A percentile compares a stretch with the other conserved stretches of the same genome.
These are phyloP conservation scores for Cyclotella baltica DNA, from an alignment of 108 stramenopile species.

Conservation along the genomic window DNA sequence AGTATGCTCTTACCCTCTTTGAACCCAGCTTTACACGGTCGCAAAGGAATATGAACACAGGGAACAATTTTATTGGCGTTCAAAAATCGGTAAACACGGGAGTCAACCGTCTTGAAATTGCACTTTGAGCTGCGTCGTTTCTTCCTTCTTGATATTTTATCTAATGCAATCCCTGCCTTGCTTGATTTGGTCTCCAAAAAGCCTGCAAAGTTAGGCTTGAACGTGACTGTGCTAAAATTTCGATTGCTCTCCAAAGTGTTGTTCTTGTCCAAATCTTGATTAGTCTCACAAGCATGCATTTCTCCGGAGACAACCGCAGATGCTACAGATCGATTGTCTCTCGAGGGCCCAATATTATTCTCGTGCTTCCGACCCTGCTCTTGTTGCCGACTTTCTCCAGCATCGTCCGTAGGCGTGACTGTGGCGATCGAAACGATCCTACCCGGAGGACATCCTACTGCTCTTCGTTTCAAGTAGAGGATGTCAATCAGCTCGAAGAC, in stretches of 20 bases:
- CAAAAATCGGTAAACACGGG: slow-evolving; percentile 31
- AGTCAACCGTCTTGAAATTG: neutral
- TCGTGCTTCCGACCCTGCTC: neutral
- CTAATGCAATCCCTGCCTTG: neutral
- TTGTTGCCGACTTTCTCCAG: too few species aligned
- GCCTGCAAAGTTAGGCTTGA: neutral
- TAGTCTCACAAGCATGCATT: slow-evolving; percentile 11
- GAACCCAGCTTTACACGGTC: neutral
- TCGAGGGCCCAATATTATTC: neutral
- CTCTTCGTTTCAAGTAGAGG: slow-evolving; percentile 69
- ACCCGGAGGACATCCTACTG: neutral
- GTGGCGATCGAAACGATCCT: neutral
- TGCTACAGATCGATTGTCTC: neutral
- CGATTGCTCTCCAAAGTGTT: too few species aligned
- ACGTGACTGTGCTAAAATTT: neutral
- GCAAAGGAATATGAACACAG: slow-evolving; percentile 37
- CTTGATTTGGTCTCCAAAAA: neutral
- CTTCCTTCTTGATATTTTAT: neutral
- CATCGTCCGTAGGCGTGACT: neutral
- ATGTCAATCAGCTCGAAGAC: slow-evolving; percentile 82
- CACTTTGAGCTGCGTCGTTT: neutral
- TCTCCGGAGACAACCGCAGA: neutral
- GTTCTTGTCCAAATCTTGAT: slow-evolving; percentile 5
- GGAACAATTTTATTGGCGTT: slow-evolving; percentile 41
- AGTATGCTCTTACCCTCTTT: neutral